These are phyloP conservation scores for Zygosaccharomyces siamensis DNA, from an alignment of 805 yeast species.

Conservation along the genomic window DNA sequence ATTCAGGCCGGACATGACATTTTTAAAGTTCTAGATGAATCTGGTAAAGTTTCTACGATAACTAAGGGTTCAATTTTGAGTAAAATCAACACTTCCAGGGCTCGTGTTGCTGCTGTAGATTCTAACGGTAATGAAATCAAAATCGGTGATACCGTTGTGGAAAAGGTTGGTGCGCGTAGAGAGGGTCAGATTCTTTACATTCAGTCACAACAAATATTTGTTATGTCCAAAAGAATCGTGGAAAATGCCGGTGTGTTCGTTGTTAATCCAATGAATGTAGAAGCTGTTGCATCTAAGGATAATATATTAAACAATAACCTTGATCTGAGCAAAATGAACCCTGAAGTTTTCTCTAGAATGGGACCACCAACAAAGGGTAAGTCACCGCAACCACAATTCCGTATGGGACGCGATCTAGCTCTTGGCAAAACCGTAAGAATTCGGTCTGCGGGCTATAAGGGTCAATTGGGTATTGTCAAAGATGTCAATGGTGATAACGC, in stretches of 20 bases:
- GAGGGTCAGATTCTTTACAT: conserved; percentile 87
- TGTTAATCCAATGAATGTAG: conserved; percentile 66
- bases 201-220: conserved; percentile 71
- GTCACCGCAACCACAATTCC: conserved; percentile 43
- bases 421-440: conserved; percentile 81
- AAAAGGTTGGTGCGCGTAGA: conserved; percentile 73
- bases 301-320: conserved; percentile 46
- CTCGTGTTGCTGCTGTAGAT: conserved; percentile 85
- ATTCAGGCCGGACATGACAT: conserved; percentile 85
- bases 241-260: conserved; percentile 93
- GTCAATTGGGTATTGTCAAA: conserved; percentile 86
- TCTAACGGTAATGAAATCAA: conserved; percentile 76
- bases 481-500: conserved; percentile 92
- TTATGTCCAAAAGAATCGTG: conserved; percentile 69
- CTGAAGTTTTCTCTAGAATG: conserved; percentile 44
- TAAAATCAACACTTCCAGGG: conserved; percentile 62
- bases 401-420: conserved; percentile 75
- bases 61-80: conserved; percentile 80
- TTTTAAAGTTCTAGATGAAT: conserved; percentile 73
- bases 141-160: conserved; percentile 91
- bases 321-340: conserved; percentile 84
- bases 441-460: conserved; percentile 88
- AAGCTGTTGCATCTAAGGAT: conserved; percentile 81
- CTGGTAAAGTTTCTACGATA: conserved; percentile 67
- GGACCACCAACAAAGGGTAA: conserved; percentile 52